Evolutionary conservation across 441 rosid genomes (phyloP).

Genomic region (Eruca vesicaria): DNA sequence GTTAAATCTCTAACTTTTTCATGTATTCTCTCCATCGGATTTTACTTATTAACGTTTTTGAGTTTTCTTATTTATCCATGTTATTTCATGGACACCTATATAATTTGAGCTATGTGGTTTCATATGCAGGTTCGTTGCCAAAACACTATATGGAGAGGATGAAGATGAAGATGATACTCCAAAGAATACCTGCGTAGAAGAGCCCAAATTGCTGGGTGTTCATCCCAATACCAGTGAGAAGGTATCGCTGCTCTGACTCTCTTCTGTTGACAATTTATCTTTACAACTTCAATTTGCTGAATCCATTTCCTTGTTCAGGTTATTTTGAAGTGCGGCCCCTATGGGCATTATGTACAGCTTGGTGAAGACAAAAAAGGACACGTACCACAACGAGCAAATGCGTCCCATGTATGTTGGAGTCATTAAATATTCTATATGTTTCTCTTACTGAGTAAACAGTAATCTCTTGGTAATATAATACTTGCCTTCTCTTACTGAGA

Average conservation of each 20-base stretch:
- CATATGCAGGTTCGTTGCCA: constrained; percentile 76
- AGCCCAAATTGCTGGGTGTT: constrained; percentile 83
- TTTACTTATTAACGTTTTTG: background rate
- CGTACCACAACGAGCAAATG: constrained; percentile 77
- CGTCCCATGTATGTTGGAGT: constrained; percentile 60
- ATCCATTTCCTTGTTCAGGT: constrained; percentile 47
- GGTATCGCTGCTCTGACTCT: constrained; percentile 48
- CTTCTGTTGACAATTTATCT: constrained; percentile 5
- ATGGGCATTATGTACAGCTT: constrained; percentile 90
- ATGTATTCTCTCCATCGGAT: constrained; percentile 1
- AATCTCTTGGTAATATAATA: background rate
- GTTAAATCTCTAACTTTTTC: constrained; percentile 11
- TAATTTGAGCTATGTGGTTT: constrained; percentile 27
- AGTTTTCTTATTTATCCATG: background rate
- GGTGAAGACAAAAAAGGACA: constrained; percentile 84
- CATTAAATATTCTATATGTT: background rate
- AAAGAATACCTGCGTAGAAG: constrained; percentile 47
- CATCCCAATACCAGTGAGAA: constrained; percentile 85
- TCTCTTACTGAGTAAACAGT: constrained; percentile 11
- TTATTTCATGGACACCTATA: background rate
- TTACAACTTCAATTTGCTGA: constrained; percentile 4
- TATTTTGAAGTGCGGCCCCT: constrained; percentile 91
- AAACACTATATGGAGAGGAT: constrained; percentile 72
- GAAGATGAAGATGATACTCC: constrained; percentile 63
- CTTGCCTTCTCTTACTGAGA: background rate